A percentile compares a stretch with the other conserved stretches of the same genome.
Conservation (phyloP, 108 stramenopile species). For the Tribonema minus region DNA sequence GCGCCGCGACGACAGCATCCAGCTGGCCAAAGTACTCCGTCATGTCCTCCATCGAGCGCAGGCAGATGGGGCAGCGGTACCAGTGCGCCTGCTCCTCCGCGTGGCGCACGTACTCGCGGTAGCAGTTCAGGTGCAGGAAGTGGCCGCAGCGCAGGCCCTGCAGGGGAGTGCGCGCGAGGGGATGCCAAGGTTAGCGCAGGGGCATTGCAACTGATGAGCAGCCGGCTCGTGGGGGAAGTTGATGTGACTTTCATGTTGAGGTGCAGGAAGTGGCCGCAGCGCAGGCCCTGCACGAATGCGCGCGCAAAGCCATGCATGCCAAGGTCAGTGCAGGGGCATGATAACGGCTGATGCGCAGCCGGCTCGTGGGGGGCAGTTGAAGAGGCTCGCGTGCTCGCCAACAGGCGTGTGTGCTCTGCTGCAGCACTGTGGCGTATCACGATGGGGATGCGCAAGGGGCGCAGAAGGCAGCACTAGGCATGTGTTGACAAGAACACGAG, state of each 20-base stretch:
- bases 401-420: too few relatives aligned
- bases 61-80: constrained; percentile 46
- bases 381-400: too few relatives aligned
- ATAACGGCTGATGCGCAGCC: too few relatives aligned
- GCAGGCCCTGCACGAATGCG: constrained; percentile 39
- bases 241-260: constrained; percentile 61
- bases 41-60: constrained; percentile 55
- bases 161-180: neutral
- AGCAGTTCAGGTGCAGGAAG: constrained; percentile 88
- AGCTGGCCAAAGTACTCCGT: constrained; percentile 36
- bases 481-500: too few relatives aligned
- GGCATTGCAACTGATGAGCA: neutral
- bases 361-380: too few relatives aligned
- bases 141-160: constrained; percentile 77
- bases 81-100: neutral
- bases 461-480: too few relatives aligned
- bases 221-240: neutral
- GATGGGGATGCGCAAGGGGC: too few relatives aligned
- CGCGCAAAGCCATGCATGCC: too few relatives aligned
- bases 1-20: constrained; percentile 34
- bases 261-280: constrained; percentile 94
- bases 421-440: too few relatives aligned
- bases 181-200: too few relatives aligned
- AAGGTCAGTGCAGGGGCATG: too few relatives aligned
- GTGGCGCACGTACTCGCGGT: constrained; percentile 28